Conservation (phyloP, 2,329 filamentous ascomycete genomes). For the Paracorniculantispora psalliotae region DNA sequence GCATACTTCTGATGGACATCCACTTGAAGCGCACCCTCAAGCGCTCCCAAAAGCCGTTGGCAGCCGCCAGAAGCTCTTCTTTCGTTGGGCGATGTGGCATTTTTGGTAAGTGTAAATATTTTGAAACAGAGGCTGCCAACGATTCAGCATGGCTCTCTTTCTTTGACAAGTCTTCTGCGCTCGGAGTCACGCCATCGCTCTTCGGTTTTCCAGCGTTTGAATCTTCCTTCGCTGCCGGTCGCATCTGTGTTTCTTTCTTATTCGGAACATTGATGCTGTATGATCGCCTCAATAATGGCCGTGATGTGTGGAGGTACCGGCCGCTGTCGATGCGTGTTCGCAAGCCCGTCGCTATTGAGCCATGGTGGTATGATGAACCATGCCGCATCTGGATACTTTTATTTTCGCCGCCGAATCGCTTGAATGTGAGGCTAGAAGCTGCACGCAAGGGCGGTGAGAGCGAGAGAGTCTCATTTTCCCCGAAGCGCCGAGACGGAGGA, state of each 20-base stretch:
- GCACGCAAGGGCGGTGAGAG: background rate
- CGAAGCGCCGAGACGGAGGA: background rate
- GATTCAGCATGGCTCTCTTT: slow-evolving; percentile 32
- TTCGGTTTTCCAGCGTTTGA: background rate
- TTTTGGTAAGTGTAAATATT: slow-evolving; percentile 58
- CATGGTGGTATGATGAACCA: background rate
- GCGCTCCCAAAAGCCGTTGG: slow-evolving; percentile 88
- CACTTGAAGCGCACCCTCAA: slow-evolving; percentile 93
- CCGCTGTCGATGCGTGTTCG: background rate
- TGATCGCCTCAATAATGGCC: background rate
- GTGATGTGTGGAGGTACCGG: background rate
- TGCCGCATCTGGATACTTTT: background rate
- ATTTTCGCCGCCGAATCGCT: background rate
- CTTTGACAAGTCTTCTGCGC: background rate
- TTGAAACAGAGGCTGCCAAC: slow-evolving; percentile 49
- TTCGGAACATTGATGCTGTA: background rate
- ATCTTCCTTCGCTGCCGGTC: background rate
- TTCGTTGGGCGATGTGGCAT: slow-evolving; percentile 87
- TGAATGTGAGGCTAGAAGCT: background rate
- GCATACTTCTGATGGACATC: slow-evolving; percentile 89
- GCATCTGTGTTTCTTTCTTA: background rate
- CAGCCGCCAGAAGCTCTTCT: slow-evolving; percentile 85
- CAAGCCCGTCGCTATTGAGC: background rate
- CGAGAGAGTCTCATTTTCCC: background rate
- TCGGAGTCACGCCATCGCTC: background rate